phyloP scores from a whole-genome alignment of 1,284 basidiomycete species.

The Cryptococcus sp. region DNA sequence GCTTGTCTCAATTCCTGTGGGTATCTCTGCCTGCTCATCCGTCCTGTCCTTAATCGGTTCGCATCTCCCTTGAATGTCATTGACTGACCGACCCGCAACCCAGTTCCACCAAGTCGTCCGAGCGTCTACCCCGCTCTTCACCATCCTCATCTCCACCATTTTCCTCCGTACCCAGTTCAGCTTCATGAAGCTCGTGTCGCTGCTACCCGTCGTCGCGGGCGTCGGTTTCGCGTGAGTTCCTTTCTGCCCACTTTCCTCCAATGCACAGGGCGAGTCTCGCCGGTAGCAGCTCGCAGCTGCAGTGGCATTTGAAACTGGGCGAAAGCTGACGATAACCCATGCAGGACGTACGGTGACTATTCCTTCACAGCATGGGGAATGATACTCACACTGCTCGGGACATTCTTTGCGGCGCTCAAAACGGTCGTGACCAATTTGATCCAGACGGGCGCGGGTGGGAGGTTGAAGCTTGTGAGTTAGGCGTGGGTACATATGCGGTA shows the following conservation, averaged over 20 bases:
- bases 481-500: no score
- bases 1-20: slow-evolving; percentile 82
- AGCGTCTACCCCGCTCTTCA: slow-evolving; percentile 87
- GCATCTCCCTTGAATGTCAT: not conserved
- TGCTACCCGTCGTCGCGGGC: slow-evolving; percentile 83
- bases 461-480: slow-evolving; percentile 46
- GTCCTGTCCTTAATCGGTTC: not conserved
- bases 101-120: slow-evolving; percentile 94
- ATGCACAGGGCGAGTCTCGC: no score
- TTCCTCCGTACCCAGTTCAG: slow-evolving; percentile 50
- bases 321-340: not conserved
- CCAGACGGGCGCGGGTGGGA: slow-evolving; percentile 52
- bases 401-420: slow-evolving; percentile 82
- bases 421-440: slow-evolving; percentile 84
- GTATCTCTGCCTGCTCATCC: slow-evolving; percentile 40
- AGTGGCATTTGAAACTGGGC: not conserved
- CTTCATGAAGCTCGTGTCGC: slow-evolving; percentile 61
- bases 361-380: slow-evolving; percentile 79
- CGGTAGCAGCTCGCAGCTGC: not conserved
- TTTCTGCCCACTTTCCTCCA: not conserved
- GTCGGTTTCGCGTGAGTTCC: slow-evolving; percentile 87
- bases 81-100: not conserved
- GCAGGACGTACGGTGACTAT: slow-evolving; percentile 84
- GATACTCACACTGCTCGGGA: slow-evolving; percentile 78
- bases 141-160: slow-evolving; percentile 66